phyloP scores from a whole-genome alignment of 305 asterid genomes.

The Rubia balearica region DNA sequence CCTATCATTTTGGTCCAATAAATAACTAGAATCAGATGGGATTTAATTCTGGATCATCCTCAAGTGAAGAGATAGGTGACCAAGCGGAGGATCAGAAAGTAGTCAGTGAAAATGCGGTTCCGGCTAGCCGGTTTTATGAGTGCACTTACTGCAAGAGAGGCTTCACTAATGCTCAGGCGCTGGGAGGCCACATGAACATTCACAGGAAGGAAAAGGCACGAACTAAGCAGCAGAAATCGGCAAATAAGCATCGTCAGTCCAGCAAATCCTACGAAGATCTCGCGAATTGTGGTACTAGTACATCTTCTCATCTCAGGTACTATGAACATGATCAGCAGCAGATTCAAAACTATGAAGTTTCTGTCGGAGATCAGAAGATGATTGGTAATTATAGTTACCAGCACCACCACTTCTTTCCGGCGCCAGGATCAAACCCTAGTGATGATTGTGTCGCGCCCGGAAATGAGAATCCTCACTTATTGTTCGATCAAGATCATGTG shows the following conservation, averaged over 20 bases:
- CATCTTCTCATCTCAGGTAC: background rate
- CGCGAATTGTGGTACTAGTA: background rate
- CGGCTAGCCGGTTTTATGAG: conserved; percentile 7
- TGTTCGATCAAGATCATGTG: background rate
- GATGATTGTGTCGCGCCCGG: background rate
- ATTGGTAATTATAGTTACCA: background rate
- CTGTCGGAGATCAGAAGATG: background rate
- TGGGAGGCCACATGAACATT: conserved; percentile 11
- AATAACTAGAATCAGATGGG: background rate
- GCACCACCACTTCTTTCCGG: conserved; percentile 1
- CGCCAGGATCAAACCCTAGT: background rate
- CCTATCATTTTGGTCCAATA: background rate
- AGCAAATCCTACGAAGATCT: conserved; percentile 1
- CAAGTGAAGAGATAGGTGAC: background rate
- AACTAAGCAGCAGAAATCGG: conserved; percentile 1
- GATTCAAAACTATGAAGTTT: background rate
- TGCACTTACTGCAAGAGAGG: conserved; percentile 12
- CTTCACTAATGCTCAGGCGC: conserved; percentile 8
- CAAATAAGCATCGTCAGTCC: background rate
- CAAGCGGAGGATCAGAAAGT: background rate
- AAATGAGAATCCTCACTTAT: background rate
- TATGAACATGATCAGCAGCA: background rate
- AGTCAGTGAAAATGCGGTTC: background rate
- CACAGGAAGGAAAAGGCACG: conserved; percentile 6
- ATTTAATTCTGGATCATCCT: conserved; percentile 6